These are phyloP conservation scores for Kuraishia floccosa DNA, from an alignment of 805 yeast genomes.

Conservation along the genomic window DNA sequence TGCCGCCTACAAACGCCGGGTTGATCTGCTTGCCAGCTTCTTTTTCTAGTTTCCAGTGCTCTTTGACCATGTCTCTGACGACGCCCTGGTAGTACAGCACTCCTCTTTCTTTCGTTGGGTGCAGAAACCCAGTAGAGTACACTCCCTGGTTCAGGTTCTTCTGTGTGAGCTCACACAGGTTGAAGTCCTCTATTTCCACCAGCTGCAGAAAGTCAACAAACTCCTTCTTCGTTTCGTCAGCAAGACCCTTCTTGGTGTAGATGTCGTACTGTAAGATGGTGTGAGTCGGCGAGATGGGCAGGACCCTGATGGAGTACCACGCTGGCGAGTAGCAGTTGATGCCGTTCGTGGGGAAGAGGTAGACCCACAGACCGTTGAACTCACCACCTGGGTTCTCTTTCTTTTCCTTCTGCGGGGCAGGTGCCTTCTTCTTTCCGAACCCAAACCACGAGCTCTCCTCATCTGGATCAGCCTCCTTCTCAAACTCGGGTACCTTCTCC, in stretches of 20 bases:
- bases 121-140: constrained; percentile 46
- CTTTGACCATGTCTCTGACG: constrained; percentile 47
- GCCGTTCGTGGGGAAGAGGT: constrained; percentile 49
- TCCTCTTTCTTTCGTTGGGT: constrained; percentile 48
- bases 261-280: constrained; percentile 52
- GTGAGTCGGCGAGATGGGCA: constrained; percentile 40
- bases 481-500: constrained; percentile 18
- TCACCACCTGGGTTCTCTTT: constrained; percentile 47
- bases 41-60: constrained; percentile 35
- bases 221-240: constrained; percentile 40
- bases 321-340: constrained; percentile 58
- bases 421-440: constrained; percentile 25
- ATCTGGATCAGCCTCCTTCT: constrained; percentile 20
- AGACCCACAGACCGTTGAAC: constrained; percentile 53
- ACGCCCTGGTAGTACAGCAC: constrained; percentile 45
- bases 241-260: constrained; percentile 47
- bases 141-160: constrained; percentile 51
- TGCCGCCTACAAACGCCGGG: constrained; percentile 37
- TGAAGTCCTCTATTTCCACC: constrained; percentile 52
- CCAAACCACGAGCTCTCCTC: constrained; percentile 41
- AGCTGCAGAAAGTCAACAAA: constrained; percentile 53
- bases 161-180: constrained; percentile 48
- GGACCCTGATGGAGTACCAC: constrained; percentile 51
- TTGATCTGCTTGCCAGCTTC: constrained; percentile 32
- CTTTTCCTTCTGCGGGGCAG: constrained; percentile 11